phyloP scores from a whole-genome alignment of 192 early-diverging fungal species.

The Coemansia sp. region DNA sequence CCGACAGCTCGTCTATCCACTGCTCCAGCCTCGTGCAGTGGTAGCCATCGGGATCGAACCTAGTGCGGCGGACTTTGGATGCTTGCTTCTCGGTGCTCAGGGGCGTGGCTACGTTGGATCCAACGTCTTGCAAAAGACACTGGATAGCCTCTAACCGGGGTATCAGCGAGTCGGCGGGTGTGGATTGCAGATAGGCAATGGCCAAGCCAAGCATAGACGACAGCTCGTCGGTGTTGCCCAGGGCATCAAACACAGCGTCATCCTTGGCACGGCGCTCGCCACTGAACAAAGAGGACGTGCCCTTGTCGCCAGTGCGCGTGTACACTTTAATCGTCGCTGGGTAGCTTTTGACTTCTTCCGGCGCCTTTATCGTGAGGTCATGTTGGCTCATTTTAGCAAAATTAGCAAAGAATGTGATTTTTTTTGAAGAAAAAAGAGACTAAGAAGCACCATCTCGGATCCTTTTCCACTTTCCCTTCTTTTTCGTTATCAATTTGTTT shows the following conservation, averaged over 20 bases:
- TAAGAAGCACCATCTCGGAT: not conserved
- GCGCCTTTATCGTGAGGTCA: constrained; percentile 29
- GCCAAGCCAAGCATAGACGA: constrained; percentile 57
- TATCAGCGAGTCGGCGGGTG: constrained; percentile 11
- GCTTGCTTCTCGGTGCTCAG: constrained; percentile 51
- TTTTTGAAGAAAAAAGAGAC: no score
- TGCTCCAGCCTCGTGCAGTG: constrained; percentile 64
- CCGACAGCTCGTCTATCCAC: constrained; percentile 84
- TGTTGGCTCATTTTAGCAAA: constrained; percentile 14
- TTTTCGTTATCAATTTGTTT: not conserved
- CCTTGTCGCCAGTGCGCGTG: constrained; percentile 93
- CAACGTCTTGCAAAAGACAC: constrained; percentile 86
- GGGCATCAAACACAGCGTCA: constrained; percentile 87
- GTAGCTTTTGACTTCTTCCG: constrained; percentile 49
- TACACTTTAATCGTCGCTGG: constrained; percentile 70
- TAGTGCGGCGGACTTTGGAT: constrained; percentile 66
- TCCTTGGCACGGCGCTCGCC: constrained; percentile 88
- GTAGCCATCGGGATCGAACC: constrained; percentile 71
- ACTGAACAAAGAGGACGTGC: constrained; percentile 83
- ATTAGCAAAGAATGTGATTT: not conserved
- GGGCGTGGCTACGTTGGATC: constrained; percentile 91
- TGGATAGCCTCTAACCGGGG: constrained; percentile 67
- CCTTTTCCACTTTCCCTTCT: no score
- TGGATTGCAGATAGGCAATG: constrained; percentile 28
- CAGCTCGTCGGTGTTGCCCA: constrained; percentile 88